phyloP scores from a whole-genome alignment of 768 basidiomycete species.

The Tylopilus subfusipes region DNA sequence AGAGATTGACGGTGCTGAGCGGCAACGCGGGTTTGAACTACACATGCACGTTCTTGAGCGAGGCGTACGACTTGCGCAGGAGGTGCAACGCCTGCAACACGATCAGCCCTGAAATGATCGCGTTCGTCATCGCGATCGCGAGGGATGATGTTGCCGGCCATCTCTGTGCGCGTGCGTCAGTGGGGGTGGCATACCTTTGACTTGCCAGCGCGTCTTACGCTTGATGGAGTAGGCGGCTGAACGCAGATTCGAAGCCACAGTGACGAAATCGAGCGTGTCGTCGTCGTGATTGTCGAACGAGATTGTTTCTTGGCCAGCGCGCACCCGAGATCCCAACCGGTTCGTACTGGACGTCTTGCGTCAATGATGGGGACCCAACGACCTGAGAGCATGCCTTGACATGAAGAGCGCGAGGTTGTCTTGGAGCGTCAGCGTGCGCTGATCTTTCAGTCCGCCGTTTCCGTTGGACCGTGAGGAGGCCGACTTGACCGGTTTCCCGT shows the following conservation, averaged over 20 bases:
- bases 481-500: constrained; percentile 8
- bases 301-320: constrained; percentile 65
- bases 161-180: constrained; percentile 52
- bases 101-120: constrained; percentile 92
- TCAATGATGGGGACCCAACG: constrained; percentile 8
- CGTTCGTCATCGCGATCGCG: constrained; percentile 98
- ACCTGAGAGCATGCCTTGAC: constrained; percentile 55
- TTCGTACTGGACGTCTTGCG: constrained; percentile 54
- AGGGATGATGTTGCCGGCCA: constrained; percentile 99
- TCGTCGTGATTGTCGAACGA: constrained; percentile 98
- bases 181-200: constrained; percentile 74
- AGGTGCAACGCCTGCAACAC: constrained; percentile 90
- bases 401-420: constrained; percentile 84
- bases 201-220: constrained; percentile 90
- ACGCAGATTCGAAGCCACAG: constrained; percentile 89
- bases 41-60: constrained; percentile 70
- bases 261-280: constrained; percentile 95
- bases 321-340: constrained; percentile 66
- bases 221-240: constrained; percentile 87
- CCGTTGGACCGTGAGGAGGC: constrained; percentile 12
- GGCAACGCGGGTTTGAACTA: constrained; percentile 79
- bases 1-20: constrained; percentile 64
- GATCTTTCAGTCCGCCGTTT: constrained; percentile 65
- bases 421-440: constrained; percentile 66
- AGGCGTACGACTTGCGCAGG: constrained; percentile 58